Evolutionary conservation across 225 moss, liverwort and hornwort genomes (phyloP).

Genomic region (Physcomitrellopsis africana): DNA sequence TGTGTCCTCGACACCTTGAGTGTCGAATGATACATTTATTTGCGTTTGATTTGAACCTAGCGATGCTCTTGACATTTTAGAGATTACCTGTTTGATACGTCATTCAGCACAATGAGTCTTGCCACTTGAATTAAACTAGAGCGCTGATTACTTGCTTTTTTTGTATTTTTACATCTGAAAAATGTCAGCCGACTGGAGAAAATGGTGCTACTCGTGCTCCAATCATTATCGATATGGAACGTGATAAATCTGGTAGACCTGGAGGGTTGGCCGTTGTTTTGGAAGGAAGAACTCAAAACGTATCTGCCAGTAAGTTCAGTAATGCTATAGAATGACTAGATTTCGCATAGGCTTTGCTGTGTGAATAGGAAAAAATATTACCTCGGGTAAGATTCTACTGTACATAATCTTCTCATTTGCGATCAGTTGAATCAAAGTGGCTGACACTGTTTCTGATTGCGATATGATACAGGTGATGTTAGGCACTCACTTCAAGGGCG

Average conservation of each 20-base stretch:
- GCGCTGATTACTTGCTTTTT: slow-evolving; percentile 8
- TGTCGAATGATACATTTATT: background rate
- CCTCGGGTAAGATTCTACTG: background rate
- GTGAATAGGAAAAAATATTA: background rate
- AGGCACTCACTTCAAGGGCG: slow-evolving; percentile 92
- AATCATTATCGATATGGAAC: slow-evolving; percentile 84
- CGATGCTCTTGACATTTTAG: background rate
- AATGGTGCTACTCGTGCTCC: slow-evolving; percentile 95
- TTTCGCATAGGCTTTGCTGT: background rate
- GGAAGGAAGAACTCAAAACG: slow-evolving; percentile 79
- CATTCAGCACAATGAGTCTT: no score
- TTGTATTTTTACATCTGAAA: background rate
- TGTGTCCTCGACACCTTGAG: background rate
- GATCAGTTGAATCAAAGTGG: background rate
- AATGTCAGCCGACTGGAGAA: slow-evolving; percentile 84
- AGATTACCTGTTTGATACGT: no score
- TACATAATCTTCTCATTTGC: background rate
- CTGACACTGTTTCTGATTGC: background rate
- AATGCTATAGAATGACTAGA: slow-evolving; percentile 1
- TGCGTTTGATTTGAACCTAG: background rate
- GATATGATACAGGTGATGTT: slow-evolving; percentile 66
- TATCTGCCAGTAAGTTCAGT: slow-evolving; percentile 80
- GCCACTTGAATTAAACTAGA: no score
- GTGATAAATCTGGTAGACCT: slow-evolving; percentile 63
- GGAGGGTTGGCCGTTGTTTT: slow-evolving; percentile 79